Evolutionary conservation across 306 rosid species (phyloP).

Genomic region (Corylus avellana): DNA sequence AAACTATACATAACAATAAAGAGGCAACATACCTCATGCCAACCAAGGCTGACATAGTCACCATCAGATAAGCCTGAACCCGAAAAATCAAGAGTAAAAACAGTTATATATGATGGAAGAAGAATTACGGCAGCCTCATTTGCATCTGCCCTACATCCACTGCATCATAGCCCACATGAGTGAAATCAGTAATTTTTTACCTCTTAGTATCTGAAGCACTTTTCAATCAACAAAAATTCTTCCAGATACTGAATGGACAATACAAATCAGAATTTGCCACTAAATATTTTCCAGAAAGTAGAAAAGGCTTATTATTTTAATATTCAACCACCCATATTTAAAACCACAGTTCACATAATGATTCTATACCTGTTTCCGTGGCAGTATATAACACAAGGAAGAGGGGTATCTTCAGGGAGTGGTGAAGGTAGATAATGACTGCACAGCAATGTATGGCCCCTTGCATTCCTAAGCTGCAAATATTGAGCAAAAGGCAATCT

Average conservation of each 20-base stretch:
- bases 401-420: slow-evolving; percentile 68
- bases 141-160: slow-evolving; percentile 99
- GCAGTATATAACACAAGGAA: slow-evolving; percentile 96
- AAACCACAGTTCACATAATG: slow-evolving; percentile 13
- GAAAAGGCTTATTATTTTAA: slow-evolving; percentile 3
- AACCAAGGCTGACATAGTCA: slow-evolving; percentile 96
- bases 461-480: slow-evolving; percentile 83
- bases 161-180: slow-evolving; percentile 49
- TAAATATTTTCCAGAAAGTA: not conserved
- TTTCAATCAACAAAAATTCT: not conserved
- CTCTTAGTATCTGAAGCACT: slow-evolving; percentile 1
- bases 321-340: not conserved
- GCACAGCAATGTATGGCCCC: slow-evolving; percentile 79
- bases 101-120: slow-evolving; percentile 94
- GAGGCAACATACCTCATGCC: slow-evolving; percentile 83
- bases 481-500: slow-evolving; percentile 25
- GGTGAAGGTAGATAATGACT: slow-evolving; percentile 90
- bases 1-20: slow-evolving; percentile 23
- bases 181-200: slow-evolving; percentile 21
- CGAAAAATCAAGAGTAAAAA: slow-evolving; percentile 94
- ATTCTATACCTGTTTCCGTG: slow-evolving; percentile 84
- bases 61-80: slow-evolving; percentile 99
- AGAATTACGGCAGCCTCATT: slow-evolving; percentile 92
- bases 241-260: not conserved
- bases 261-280: not conserved